Evolutionary conservation across 2,329 filamentous ascomycete genomes (phyloP).

Genomic region (Calonectria hongkongensis): DNA sequence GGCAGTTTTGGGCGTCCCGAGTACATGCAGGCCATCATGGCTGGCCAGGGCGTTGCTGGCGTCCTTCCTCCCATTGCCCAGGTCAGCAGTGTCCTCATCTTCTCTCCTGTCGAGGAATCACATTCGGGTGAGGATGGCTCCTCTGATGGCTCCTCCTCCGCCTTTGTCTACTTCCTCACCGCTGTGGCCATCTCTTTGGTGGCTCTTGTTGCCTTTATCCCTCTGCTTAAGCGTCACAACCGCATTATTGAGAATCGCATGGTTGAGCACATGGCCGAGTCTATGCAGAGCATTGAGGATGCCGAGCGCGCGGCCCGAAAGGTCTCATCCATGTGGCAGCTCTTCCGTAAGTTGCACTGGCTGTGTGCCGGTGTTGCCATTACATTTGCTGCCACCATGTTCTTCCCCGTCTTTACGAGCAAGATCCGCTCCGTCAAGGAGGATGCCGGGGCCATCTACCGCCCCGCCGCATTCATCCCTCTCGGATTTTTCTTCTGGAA

Average conservation of each 20-base stretch:
- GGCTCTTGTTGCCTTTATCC: slow-evolving; percentile 83
- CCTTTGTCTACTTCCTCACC: slow-evolving; percentile 93
- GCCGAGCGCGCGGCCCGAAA: slow-evolving; percentile 71
- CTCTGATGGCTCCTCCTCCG: slow-evolving; percentile 70
- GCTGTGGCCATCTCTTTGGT: slow-evolving; percentile 84
- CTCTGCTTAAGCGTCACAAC: slow-evolving; percentile 79
- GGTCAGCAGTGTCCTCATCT: slow-evolving; percentile 84
- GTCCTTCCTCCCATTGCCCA: slow-evolving; percentile 92
- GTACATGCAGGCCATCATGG: slow-evolving; percentile 98
- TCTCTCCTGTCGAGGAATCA: slow-evolving; percentile 62
- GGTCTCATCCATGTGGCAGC: slow-evolving; percentile 73
- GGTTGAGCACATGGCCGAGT: slow-evolving; percentile 69
- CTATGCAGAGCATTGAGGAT: slow-evolving; percentile 71
- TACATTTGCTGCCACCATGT: slow-evolving; percentile 91
- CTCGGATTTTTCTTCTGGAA: slow-evolving; percentile 97
- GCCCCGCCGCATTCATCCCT: slow-evolving; percentile 88
- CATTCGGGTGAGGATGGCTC: slow-evolving; percentile 43
- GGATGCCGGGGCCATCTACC: slow-evolving; percentile 74
- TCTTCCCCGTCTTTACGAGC: slow-evolving; percentile 93
- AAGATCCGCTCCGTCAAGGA: slow-evolving; percentile 72
- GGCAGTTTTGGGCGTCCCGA: slow-evolving; percentile 88
- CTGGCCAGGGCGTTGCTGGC: slow-evolving; percentile 92
- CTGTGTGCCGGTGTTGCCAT: slow-evolving; percentile 85
- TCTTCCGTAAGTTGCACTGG: slow-evolving; percentile 88
- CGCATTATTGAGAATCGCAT: slow-evolving; percentile 70